Evolutionary conservation across 208 protist species (phyloP).

Genomic region (Naegleria gruberi): DNA sequence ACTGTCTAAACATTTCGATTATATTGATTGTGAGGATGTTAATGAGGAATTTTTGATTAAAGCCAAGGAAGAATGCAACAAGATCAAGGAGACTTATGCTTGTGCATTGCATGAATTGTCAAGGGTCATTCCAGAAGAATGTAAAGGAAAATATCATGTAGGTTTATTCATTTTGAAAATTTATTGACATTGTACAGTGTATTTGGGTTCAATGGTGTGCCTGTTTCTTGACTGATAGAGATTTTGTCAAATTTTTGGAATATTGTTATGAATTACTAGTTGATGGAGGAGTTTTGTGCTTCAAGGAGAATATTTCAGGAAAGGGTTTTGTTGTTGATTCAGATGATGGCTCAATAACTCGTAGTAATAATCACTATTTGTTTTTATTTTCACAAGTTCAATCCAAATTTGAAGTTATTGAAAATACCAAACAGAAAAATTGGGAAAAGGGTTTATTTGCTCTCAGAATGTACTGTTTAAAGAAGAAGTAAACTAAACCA

Average conservation of each 20-base stretch:
- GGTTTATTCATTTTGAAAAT: too few species aligned
- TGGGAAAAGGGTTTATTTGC: neutral
- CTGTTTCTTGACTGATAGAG: neutral
- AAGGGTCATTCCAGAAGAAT: neutral
- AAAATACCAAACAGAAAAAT: neutral
- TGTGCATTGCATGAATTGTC: neutral
- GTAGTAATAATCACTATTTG: too few species aligned
- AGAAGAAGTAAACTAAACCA: neutral
- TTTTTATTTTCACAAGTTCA: neutral
- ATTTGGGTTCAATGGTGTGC: neutral
- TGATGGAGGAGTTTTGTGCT: neutral
- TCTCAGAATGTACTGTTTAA: neutral
- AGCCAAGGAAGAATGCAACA: neutral
- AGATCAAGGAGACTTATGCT: neutral
- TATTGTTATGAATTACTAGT: neutral
- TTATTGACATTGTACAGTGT: neutral
- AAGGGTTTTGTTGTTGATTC: neutral
- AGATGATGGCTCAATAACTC: neutral
- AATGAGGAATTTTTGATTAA: neutral
- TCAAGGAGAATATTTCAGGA: neutral
- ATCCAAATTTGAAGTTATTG: neutral
- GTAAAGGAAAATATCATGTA: neutral
- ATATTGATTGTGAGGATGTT: neutral
- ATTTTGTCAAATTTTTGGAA: neutral
- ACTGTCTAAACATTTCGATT: neutral